phyloP scores from a whole-genome alignment of 202 grass and related monocot genomes.

The Setaria viridis region DNA sequence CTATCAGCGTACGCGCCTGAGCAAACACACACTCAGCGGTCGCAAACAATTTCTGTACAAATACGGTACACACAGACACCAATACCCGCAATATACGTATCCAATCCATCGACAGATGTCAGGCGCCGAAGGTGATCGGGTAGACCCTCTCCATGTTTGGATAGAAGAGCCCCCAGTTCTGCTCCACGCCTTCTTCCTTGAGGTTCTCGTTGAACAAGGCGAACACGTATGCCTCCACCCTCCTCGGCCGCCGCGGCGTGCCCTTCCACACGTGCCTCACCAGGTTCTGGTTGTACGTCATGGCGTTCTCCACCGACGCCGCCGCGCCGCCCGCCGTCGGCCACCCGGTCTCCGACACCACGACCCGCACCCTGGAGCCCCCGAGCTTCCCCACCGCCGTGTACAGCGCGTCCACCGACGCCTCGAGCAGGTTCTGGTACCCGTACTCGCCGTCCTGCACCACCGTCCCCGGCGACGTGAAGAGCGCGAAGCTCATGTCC shows the following conservation, averaged over 20 bases:
- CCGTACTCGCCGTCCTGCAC: constrained; percentile 63
- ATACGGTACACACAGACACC: not conserved
- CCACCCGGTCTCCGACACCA: constrained; percentile 82
- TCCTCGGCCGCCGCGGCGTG: constrained; percentile 57
- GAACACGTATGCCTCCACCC: constrained; percentile 70
- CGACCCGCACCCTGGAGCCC: constrained; percentile 29
- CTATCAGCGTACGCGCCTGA: not conserved
- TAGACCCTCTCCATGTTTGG: constrained; percentile 53
- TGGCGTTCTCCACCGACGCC: constrained; percentile 64
- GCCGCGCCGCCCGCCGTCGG: constrained; percentile 60
- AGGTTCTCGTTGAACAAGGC: constrained; percentile 81
- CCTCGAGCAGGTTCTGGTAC: constrained; percentile 77
- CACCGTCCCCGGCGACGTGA: constrained; percentile 49
- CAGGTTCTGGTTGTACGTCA: constrained; percentile 70
- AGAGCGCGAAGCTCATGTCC: constrained; percentile 61
- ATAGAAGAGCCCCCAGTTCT: constrained; percentile 76
- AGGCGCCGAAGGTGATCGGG: constrained; percentile 41
- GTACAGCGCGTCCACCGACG: constrained; percentile 63
- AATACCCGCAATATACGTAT: not conserved
- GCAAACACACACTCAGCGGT: constrained; percentile 12
- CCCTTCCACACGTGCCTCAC: constrained; percentile 55
- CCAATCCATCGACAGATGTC: not conserved
- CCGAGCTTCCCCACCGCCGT: constrained; percentile 56
- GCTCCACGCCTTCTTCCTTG: constrained; percentile 65
- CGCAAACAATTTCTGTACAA: constrained; percentile 3